Percentiles rank a stretch among this genome's conserved stretches.
These are phyloP conservation scores for Leishmania tropica DNA, from an alignment of 208 protist species.

Conservation along the genomic window DNA sequence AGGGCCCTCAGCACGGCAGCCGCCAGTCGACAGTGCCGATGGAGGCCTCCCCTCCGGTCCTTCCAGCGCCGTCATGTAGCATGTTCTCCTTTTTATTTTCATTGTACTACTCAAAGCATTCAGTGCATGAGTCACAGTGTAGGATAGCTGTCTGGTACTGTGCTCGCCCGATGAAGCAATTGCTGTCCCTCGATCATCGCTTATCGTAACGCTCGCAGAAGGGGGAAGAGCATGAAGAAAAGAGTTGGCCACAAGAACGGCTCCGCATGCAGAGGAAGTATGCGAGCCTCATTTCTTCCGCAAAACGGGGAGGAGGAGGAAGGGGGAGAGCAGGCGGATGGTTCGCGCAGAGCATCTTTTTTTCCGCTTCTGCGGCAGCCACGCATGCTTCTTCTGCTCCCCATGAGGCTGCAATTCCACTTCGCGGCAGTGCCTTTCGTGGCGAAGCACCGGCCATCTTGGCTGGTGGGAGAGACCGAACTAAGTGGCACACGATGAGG, in stretches of 20 bases:
- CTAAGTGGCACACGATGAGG: neutral
- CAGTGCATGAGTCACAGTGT: neutral
- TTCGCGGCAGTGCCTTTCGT: neutral
- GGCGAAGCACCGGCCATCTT: neutral
- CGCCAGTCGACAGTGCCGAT: neutral
- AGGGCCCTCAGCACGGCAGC: too few relatives aligned
- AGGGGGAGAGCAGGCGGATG: neutral
- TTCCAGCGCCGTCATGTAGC: neutral
- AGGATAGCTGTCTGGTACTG: neutral
- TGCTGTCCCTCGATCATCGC: neutral
- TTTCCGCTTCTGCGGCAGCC: neutral
- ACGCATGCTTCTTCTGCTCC: neutral
- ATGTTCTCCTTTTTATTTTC: neutral
- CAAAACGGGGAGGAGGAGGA: neutral
- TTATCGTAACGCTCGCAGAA: neutral
- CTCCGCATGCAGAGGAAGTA: neutral
- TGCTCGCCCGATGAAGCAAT: neutral
- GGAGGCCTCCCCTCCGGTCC: neutral
- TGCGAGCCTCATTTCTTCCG: neutral
- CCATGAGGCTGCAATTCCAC: neutral
- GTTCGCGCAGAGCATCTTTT: neutral
- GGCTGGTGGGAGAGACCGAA: neutral
- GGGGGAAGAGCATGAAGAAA: neutral
- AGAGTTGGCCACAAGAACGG: neutral
- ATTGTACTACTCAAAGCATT: neutral